Conservation (phyloP, 2,329 filamentous ascomycete species). For the Trichoderma endophyticum region DNA sequence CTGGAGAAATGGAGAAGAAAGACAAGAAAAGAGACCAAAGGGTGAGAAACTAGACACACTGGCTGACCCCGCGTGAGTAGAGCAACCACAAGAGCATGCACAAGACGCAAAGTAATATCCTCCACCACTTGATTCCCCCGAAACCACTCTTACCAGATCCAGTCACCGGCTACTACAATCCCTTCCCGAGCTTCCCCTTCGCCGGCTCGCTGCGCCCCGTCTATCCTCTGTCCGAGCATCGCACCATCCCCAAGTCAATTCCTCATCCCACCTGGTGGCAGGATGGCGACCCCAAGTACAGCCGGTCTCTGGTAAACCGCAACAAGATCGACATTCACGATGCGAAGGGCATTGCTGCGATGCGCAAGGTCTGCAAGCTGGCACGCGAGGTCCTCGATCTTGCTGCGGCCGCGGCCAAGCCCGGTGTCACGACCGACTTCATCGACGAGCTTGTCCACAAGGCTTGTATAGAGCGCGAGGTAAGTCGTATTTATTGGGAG, state of each 20-base stretch:
- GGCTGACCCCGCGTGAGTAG: slow-evolving; percentile 43
- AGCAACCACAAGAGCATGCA: slow-evolving; percentile 67
- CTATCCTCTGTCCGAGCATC: slow-evolving; percentile 73
- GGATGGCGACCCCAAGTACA: slow-evolving; percentile 70
- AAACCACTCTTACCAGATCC: slow-evolving; percentile 86
- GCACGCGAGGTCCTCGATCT: slow-evolving; percentile 91
- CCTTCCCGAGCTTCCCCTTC: slow-evolving; percentile 83
- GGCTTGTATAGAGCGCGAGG: slow-evolving; percentile 87
- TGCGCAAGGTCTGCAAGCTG: slow-evolving; percentile 87
- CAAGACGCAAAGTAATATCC: slow-evolving; percentile 73
- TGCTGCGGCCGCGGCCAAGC: slow-evolving; percentile 75
- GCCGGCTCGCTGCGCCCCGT: slow-evolving; percentile 80
- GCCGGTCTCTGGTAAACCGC: slow-evolving; percentile 59
- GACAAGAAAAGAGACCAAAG: background rate
- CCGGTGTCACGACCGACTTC: slow-evolving; percentile 94
- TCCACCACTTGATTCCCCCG: slow-evolving; percentile 71
- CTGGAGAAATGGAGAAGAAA: background rate
- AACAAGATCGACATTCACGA: slow-evolving; percentile 83
- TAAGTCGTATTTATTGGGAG: slow-evolving; percentile 45
- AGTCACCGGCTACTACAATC: slow-evolving; percentile 87
- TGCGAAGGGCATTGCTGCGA: slow-evolving; percentile 75
- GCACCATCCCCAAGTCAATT: slow-evolving; percentile 76
- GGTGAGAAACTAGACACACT: background rate
- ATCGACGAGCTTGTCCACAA: slow-evolving; percentile 95
- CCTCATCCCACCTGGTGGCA: slow-evolving; percentile 82